These are phyloP conservation scores for Chrysosporium keratinophilum DNA, from an alignment of 2,329 filamentous ascomycete species.

Conservation along the genomic window DNA sequence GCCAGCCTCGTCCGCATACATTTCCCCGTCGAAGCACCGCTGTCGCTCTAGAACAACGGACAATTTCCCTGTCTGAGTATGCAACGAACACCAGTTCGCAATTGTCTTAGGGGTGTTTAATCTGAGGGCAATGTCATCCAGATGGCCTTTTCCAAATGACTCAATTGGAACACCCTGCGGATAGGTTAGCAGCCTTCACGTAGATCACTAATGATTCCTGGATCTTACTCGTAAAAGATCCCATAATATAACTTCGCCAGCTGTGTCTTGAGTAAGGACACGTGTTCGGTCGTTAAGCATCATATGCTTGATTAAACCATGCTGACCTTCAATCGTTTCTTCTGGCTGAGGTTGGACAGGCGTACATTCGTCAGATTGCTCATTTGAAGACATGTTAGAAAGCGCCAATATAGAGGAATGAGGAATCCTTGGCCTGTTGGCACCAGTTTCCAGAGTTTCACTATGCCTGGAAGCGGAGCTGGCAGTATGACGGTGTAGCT, in stretches of 20 bases:
- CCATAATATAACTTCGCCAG: conserved; percentile 90
- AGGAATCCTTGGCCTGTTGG: conserved; percentile 51
- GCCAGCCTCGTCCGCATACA: conserved; percentile 84
- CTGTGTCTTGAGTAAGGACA: conserved; percentile 85
- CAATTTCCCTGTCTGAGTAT: conserved; percentile 82
- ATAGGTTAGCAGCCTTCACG: conserved; percentile 4
- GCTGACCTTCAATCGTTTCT: conserved; percentile 86
- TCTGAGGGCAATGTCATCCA: conserved; percentile 80
- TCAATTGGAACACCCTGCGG: conserved; percentile 69
- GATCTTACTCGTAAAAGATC: conserved; percentile 72
- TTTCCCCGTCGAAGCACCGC: conserved; percentile 93
- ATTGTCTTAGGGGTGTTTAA: conserved; percentile 83
- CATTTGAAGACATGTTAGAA: conserved; percentile 70
- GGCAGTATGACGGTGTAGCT: conserved; percentile 39
- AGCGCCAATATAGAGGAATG: conserved; percentile 68
- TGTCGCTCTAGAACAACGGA: conserved; percentile 87
- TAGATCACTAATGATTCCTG: conserved; percentile 12
- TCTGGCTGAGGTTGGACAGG: conserved; percentile 60
- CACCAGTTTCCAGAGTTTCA: neutral
- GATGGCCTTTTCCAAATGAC: conserved; percentile 86
- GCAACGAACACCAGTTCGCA: conserved; percentile 90
- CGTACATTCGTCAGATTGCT: conserved; percentile 42
- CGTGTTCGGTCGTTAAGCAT: conserved; percentile 82
- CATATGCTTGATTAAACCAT: conserved; percentile 86
- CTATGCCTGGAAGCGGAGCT: conserved; percentile 31